phyloP scores from a whole-genome alignment of 106 monocot genomes.

The Hemerocallis citrina region DNA sequence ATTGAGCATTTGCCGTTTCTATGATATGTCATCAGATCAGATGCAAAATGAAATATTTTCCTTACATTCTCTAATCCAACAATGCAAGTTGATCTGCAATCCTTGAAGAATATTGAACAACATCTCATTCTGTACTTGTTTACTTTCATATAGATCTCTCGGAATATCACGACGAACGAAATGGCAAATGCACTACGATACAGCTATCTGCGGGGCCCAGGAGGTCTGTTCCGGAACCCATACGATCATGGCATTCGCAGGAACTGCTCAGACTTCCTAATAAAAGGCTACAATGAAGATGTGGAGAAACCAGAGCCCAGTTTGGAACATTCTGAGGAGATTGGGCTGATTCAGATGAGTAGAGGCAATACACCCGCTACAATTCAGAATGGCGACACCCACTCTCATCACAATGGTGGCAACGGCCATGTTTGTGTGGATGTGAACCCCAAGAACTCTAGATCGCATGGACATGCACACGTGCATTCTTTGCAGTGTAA shows the following conservation, averaged over 20 bases:
- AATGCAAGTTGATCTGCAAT: background rate
- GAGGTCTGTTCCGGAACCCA: constrained; percentile 81
- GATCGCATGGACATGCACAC: constrained; percentile 17
- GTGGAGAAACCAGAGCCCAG: constrained; percentile 24
- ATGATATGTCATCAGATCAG: too few species aligned
- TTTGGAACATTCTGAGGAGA: constrained; percentile 23
- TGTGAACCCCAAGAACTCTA: constrained; percentile 23
- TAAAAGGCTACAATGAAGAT: constrained; percentile 88
- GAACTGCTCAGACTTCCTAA: constrained; percentile 81
- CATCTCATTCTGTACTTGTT: too few species aligned
- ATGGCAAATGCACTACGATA: constrained; percentile 88
- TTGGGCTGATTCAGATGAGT: constrained; percentile 55
- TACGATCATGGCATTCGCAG: constrained; percentile 74
- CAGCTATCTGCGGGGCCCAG: constrained; percentile 71
- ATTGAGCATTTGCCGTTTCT: too few species aligned
- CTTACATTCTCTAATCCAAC: background rate
- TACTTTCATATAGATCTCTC: constrained; percentile 47
- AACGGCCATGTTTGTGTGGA: constrained; percentile 15
- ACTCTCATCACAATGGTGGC: constrained; percentile 15
- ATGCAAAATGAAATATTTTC: too few species aligned
- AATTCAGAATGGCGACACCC: too few species aligned
- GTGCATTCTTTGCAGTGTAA: too few species aligned
- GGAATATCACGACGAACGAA: constrained; percentile 96
- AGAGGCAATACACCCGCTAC: background rate
- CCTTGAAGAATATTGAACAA: too few species aligned